Percentiles rank a stretch among this genome's conserved stretches.
Evolutionary conservation across 192 early-diverging fungal genomes (phyloP).

Genomic region (Oehlia diaphana): DNA sequence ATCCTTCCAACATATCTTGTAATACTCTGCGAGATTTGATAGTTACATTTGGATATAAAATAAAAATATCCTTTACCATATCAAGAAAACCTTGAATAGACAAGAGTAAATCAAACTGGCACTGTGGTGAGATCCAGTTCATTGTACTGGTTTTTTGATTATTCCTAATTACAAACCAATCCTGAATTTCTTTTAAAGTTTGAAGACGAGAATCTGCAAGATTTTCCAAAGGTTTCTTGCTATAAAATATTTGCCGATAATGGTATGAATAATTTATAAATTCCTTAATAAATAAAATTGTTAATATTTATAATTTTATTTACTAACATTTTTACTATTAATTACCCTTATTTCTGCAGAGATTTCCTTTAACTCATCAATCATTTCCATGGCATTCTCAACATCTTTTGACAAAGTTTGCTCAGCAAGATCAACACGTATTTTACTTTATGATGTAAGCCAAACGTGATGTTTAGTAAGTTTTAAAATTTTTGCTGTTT

Average conservation of each 20-base stretch:
- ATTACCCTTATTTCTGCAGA: not conserved
- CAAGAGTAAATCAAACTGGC: not conserved
- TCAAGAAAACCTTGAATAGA: not conserved
- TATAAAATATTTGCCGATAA: too few species aligned
- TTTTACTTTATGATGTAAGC: not conserved
- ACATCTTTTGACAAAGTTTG: not conserved
- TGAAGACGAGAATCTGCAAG: too few species aligned
- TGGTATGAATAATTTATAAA: too few species aligned
- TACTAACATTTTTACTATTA: too few species aligned
- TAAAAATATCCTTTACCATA: not conserved
- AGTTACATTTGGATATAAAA: not conserved
- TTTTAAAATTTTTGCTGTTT: not conserved
- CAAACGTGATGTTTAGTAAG: not conserved
- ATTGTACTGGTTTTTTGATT: too few species aligned
- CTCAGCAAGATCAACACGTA: not conserved
- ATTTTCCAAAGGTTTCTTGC: too few species aligned
- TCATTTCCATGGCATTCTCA: not conserved
- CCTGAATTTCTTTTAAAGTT: too few species aligned
- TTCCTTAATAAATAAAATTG: too few species aligned
- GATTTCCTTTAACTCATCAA: not conserved
- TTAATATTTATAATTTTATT: too few species aligned
- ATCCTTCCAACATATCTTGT: too few species aligned
- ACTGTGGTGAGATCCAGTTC: not conserved
- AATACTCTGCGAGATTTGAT: not conserved
- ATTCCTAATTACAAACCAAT: too few species aligned